Conservation (phyloP, 2,329 filamentous ascomycete genomes). For the Hypoxylon sp. region DNA sequence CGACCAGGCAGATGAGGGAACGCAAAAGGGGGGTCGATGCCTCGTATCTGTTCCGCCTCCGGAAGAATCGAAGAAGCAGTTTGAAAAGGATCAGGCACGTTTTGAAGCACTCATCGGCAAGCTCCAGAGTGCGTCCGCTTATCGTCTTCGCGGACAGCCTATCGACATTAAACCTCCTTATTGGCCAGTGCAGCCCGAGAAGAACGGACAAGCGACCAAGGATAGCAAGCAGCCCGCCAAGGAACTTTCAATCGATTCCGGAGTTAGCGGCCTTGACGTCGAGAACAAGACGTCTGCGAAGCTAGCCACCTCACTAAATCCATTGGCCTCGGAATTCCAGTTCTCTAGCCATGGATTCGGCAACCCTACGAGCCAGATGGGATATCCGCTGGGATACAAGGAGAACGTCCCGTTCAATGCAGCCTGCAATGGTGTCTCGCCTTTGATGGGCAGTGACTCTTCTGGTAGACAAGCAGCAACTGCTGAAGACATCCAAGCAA, state of each 20-base stretch:
- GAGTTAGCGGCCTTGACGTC: neutral
- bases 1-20: conserved; percentile 16
- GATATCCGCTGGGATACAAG: neutral
- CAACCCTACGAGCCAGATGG: neutral
- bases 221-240: neutral
- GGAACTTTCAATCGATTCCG: neutral
- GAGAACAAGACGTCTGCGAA: neutral
- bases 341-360: neutral
- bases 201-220: too few species aligned
- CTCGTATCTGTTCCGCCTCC: neutral
- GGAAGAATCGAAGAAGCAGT: neutral
- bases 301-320: conserved; percentile 40
- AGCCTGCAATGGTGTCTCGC: neutral
- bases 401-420: neutral
- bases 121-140: conserved; percentile 40
- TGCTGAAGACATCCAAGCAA: conserved; percentile 1
- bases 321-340: conserved; percentile 46
- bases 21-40: neutral
- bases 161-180: conserved; percentile 9
- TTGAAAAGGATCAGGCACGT: conserved; percentile 16
- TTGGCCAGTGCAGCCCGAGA: too few species aligned
- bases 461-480: neutral
- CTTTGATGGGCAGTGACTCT: neutral
- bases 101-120: conserved; percentile 44
- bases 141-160: conserved; percentile 11